Evolutionary conservation across 1,284 basidiomycete species (phyloP), one percentile per base, ranked within the genome.

Genomic region (Hymenochaete sp.): DNA sequence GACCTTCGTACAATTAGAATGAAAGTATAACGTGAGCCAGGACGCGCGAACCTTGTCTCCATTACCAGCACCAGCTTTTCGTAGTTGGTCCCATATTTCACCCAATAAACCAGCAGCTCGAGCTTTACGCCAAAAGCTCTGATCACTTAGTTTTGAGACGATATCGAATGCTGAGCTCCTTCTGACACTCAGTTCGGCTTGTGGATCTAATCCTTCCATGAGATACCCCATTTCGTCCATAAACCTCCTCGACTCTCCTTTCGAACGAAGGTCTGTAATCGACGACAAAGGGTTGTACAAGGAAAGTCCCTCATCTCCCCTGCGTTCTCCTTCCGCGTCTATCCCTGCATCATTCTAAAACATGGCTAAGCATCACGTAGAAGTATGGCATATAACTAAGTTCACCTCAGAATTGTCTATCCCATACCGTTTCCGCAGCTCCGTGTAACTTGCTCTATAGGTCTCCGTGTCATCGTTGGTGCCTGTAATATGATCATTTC

Each of bases 201-300:
- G 65, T 3, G 61, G 56, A 21, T 76, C 74, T 58, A 89, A 70
- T 1, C 85, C 84, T 58, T 89, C 85, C 45, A 87, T 80, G 2
- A 89, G 62, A 61, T 88, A 89, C 0, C 84, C 85, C 2, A 86
- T 72, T 55, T 88, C 85, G 49, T 89, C 85, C 38, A 85, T 58
- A 55, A 89, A 89, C 14, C 83, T 66, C 51, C 85, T 67, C 43
- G 70, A 77, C 61, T 89, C 83, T n/a, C 85, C 85, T 57, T 82
- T 83, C 54, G 73, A 81, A 44, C 84, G 66, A 28, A 89, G 65
- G 53, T 89, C 85, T 0, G 81, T 82, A 39, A 87, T 84, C 50
- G 82, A 87, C 57, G 81, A 83, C 39, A 88, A 56, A 42, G 84
- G 80, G 54, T 85, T 86, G 65, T 77, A 75, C 72, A 79, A 75